A percentile compares a stretch with the other conserved stretches of the same genome.
Conservation (phyloP, 805 yeast genomes). For the Yarrowia hollandica region DNA sequence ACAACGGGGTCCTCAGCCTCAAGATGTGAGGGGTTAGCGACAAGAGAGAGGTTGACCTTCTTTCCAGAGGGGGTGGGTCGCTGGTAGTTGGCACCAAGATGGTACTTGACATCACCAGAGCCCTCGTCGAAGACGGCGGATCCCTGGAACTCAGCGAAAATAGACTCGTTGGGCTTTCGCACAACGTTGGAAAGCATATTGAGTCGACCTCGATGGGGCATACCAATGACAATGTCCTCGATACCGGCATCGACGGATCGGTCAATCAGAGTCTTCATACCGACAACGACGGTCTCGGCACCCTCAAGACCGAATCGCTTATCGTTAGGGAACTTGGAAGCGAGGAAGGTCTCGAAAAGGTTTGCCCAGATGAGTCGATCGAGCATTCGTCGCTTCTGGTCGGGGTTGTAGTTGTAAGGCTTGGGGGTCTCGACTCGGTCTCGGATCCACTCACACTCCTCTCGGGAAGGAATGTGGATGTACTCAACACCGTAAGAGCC, state of each 20-base stretch:
- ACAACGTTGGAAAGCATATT: conserved; percentile 97
- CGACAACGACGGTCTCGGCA: conserved; percentile 94
- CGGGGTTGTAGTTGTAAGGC: conserved; percentile 78
- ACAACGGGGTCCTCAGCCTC: conserved; percentile 99
- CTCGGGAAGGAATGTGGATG: conserved; percentile 93
- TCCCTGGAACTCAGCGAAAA: conserved; percentile 94
- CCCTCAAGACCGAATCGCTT: conserved; percentile 99
- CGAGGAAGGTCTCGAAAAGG: conserved; percentile 85
- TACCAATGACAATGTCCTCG: conserved; percentile 95
- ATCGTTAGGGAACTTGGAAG: conserved; percentile 96
- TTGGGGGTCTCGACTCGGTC: conserved; percentile 90
- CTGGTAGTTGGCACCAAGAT: conserved; percentile 97
- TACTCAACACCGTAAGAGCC: conserved; percentile 89
- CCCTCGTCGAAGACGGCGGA: conserved; percentile 90
- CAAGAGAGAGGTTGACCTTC: conserved; percentile 89
- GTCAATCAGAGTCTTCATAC: conserved; percentile 94
- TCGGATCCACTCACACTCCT: conserved; percentile 97
- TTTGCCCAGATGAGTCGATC: conserved; percentile 97
- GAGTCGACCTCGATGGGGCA: conserved; percentile 99
- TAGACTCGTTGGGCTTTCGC: conserved; percentile 97
- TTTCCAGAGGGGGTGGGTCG: conserved; percentile 99
- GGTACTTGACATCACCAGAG: conserved; percentile 98
- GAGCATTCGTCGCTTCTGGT: conserved; percentile 92
- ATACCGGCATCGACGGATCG: conserved; percentile 82
- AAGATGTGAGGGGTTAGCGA: conserved; percentile 98